These are phyloP conservation scores for Salix exigua DNA, from an alignment of 345 rosid genomes.

Conservation along the genomic window DNA sequence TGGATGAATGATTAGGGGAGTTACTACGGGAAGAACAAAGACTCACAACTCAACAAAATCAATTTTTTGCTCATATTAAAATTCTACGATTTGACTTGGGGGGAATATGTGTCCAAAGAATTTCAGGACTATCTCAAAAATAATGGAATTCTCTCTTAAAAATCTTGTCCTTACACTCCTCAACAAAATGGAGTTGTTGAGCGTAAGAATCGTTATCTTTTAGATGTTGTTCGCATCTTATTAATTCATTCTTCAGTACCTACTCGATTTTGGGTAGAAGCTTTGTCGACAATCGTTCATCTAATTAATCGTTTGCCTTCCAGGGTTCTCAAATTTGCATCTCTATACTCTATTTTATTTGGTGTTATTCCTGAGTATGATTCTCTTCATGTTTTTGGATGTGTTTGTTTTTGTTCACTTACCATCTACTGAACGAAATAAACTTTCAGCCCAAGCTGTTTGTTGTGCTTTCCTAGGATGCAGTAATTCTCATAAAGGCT, in stretches of 20 bases:
- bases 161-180: neutral
- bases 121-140: neutral
- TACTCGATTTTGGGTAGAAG: neutral
- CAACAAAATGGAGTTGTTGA: neutral
- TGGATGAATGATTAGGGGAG: too few relatives aligned
- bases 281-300: neutral
- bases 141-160: neutral
- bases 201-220: neutral
- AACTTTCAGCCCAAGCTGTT: neutral
- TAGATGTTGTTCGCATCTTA: neutral
- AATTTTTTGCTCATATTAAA: too few relatives aligned
- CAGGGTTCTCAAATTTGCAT: neutral
- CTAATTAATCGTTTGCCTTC: neutral
- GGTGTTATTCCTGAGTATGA: neutral
- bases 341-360: neutral
- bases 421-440: neutral
- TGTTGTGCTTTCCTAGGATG: neutral
- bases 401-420: neutral
- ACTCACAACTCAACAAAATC: too few relatives aligned
- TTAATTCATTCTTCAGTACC: neutral
- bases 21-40: too few relatives aligned
- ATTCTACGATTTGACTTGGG: neutral
- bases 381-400: neutral
- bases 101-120: neutral
- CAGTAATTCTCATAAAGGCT: neutral